A percentile compares a stretch with the other conserved stretches of the same genome.
Evolutionary conservation across 2,329 filamentous ascomycete species (phyloP).

Genomic region (Dryadomyces quercivorus): DNA sequence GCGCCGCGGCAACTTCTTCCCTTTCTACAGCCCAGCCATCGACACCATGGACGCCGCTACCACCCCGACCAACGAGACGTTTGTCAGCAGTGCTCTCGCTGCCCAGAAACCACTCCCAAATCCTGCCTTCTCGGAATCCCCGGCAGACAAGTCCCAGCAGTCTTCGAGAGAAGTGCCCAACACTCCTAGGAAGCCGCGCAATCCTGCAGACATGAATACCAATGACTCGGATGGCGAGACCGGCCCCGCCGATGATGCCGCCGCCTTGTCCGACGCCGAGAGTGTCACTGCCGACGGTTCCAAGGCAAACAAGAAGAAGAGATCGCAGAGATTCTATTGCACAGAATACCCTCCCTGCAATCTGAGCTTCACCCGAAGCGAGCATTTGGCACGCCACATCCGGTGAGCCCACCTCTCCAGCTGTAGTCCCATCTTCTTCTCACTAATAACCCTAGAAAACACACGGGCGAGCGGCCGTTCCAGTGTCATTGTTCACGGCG

Average conservation of each 20-base stretch:
- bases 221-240: slow-evolving; percentile 59
- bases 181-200: slow-evolving; percentile 45
- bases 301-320: slow-evolving; percentile 86
- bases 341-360: slow-evolving; percentile 90
- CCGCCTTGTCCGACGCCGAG: slow-evolving; percentile 50
- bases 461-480: slow-evolving; percentile 93
- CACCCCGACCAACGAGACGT: slow-evolving; percentile 52
- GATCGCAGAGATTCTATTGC: slow-evolving; percentile 92
- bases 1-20: not conserved
- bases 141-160: slow-evolving; percentile 18
- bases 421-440: not conserved
- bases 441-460: slow-evolving; percentile 51
- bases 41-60: slow-evolving; percentile 30
- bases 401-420: slow-evolving; percentile 39
- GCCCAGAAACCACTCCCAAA: slow-evolving; percentile 42
- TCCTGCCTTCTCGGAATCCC: slow-evolving; percentile 29
- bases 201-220: slow-evolving; percentile 63
- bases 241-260: slow-evolving; percentile 32
- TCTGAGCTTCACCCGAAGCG: slow-evolving; percentile 88
- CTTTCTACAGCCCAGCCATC: not conserved
- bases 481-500: slow-evolving; percentile 89
- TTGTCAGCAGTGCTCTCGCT: slow-evolving; percentile 26
- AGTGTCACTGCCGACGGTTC: slow-evolving; percentile 50
- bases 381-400: slow-evolving; percentile 90
- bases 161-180: slow-evolving; percentile 43